phyloP scores from a whole-genome alignment of 352 stramenopile genomes.

The Phytophthora fragariaefolia region DNA sequence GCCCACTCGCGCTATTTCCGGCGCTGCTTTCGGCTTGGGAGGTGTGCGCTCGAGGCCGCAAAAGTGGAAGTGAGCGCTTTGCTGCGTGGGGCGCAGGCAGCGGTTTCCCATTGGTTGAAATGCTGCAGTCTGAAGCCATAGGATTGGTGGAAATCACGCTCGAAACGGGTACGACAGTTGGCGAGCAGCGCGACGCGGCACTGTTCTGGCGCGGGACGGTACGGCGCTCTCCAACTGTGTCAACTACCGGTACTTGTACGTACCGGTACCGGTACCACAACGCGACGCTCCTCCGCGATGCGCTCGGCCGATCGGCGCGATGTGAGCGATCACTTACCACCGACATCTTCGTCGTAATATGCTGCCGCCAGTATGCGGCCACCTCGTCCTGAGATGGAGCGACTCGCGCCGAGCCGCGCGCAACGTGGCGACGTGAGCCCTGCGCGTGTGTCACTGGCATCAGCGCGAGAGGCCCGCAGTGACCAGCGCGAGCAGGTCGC shows the following conservation, averaged over 20 bases:
- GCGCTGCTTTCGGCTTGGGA: conserved; percentile 9
- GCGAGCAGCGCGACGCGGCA: conserved; percentile 7
- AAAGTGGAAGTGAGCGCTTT: conserved; percentile 53
- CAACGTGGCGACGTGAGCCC: conserved; percentile 23
- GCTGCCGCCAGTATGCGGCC: no score
- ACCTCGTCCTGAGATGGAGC: conserved; percentile 1
- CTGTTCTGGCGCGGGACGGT: conserved; percentile 11
- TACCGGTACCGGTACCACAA: no score
- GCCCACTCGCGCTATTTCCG: conserved; percentile 19
- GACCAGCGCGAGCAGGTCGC: conserved; percentile 20
- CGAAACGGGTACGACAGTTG: conserved; percentile 32
- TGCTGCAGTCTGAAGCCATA: not conserved
- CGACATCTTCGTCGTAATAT: no score
- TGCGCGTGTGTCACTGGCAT: conserved; percentile 7
- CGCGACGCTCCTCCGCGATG: conserved; percentile 25
- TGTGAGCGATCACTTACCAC: no score
- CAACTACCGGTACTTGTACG: no score
- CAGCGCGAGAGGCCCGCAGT: conserved; percentile 18
- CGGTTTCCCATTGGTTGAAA: conserved; percentile 32
- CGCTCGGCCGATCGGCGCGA: no score
- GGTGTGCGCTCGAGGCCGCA: conserved; percentile 33
- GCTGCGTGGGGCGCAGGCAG: not conserved
- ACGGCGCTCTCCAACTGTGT: conserved; percentile 8
- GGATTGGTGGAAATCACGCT: conserved; percentile 28
- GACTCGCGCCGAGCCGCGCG: not conserved